phyloP scores from a whole-genome alignment of 768 basidiomycete species.

The Lactarius sanguifluus region DNA sequence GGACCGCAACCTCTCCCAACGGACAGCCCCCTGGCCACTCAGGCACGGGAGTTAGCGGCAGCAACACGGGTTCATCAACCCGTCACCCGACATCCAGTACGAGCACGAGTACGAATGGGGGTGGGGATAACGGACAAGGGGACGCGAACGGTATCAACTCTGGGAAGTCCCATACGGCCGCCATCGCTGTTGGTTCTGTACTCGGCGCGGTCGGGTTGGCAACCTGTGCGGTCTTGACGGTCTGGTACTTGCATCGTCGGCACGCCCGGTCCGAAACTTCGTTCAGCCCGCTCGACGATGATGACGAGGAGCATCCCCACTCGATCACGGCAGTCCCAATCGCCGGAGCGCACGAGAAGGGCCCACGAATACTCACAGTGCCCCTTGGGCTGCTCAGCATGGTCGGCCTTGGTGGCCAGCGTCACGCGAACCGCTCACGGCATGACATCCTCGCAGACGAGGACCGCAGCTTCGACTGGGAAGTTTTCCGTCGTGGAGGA shows the following conservation, averaged over 20 bases:
- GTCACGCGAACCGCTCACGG: conserved; percentile 37
- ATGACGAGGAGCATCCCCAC: conserved; percentile 37
- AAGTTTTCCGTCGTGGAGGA: conserved; percentile 30
- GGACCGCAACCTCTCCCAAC: conserved; percentile 14
- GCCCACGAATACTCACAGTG: conserved; percentile 25
- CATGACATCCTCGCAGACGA: conserved; percentile 80
- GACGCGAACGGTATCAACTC: background rate
- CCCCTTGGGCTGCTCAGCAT: conserved; percentile 36
- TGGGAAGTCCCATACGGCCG: conserved; percentile 34
- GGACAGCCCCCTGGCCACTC: background rate
- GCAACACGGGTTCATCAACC: conserved; percentile 18
- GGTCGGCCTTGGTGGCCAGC: conserved; percentile 34
- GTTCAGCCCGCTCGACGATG: conserved; percentile 38
- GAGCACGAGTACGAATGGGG: conserved; percentile 21
- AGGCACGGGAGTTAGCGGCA: conserved; percentile 10
- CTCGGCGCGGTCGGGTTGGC: conserved; percentile 61
- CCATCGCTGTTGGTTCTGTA: conserved; percentile 60
- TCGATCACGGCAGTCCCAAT: conserved; percentile 34
- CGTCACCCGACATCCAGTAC: conserved; percentile 16
- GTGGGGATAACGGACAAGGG: conserved; percentile 23
- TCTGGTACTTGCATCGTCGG: conserved; percentile 48
- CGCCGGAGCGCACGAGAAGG: conserved; percentile 30
- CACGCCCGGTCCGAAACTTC: conserved; percentile 26
- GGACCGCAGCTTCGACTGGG: conserved; percentile 47
- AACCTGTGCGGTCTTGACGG: conserved; percentile 41